These are phyloP conservation scores for Abelmoschus esculentus DNA, from an alignment of 345 rosid genomes.

Conservation along the genomic window DNA sequence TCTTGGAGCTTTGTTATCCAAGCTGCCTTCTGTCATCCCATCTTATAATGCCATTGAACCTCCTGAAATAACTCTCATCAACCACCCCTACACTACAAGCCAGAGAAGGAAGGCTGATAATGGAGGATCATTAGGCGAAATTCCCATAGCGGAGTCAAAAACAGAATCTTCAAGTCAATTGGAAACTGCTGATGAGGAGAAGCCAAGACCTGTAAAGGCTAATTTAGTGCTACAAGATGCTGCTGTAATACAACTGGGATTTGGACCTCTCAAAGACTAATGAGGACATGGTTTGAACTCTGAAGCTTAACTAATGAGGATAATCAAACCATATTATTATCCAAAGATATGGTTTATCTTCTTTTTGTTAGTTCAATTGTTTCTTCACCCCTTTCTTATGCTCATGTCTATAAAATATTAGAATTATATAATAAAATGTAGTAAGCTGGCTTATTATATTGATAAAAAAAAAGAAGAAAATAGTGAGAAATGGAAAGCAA, in stretches of 20 bases:
- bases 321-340: slow-evolving; percentile 12
- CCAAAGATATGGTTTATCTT: not conserved
- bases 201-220: slow-evolving; percentile 15
- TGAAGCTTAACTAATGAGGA: slow-evolving; percentile 24
- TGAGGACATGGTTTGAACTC: not conserved
- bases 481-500: too few species aligned
- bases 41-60: slow-evolving; percentile 24
- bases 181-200: slow-evolving; percentile 18
- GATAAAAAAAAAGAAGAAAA: too few species aligned
- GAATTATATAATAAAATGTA: not conserved
- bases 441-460: not conserved
- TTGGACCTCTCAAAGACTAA: slow-evolving; percentile 14
- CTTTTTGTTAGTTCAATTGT: slow-evolving; percentile 21
- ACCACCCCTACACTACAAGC: slow-evolving; percentile 14
- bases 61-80: slow-evolving; percentile 17
- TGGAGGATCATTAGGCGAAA: not conserved
- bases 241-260: slow-evolving; percentile 13
- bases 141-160: slow-evolving; percentile 10
- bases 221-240: slow-evolving; percentile 8
- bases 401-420: not conserved
- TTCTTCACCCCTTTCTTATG: not conserved
- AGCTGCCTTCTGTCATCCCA: slow-evolving; percentile 36
- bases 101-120: slow-evolving; percentile 5
- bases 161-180: slow-evolving; percentile 20
- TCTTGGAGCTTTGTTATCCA: slow-evolving; percentile 45